These are phyloP conservation scores for Rhizophora apiculata DNA, from an alignment of 345 rosid species.

Conservation along the genomic window DNA sequence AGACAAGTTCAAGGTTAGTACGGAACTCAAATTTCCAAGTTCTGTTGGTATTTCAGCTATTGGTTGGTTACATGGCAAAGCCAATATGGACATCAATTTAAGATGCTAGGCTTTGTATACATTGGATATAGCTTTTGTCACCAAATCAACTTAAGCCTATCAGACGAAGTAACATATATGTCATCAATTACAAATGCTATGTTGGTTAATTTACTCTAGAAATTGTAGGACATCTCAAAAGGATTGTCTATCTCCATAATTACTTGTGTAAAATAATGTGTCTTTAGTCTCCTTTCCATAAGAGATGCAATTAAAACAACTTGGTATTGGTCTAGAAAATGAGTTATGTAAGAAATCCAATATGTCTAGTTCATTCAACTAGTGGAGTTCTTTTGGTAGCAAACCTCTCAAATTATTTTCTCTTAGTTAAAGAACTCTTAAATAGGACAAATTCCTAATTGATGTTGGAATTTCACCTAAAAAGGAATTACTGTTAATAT, in stretches of 20 bases:
- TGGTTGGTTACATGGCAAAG: neutral
- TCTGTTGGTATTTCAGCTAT: neutral
- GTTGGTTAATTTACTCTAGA: neutral
- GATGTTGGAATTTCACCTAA: constrained; percentile 1
- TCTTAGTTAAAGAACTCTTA: constrained; percentile 1
- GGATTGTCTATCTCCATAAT: too few relatives aligned
- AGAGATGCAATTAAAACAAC: neutral
- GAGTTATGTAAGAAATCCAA: neutral
- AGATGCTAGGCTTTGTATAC: neutral
- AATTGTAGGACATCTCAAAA: neutral
- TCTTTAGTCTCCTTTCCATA: neutral
- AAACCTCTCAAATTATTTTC: neutral
- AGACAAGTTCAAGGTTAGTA: too few relatives aligned
- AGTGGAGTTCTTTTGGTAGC: neutral
- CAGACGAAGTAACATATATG: fast-evolving
- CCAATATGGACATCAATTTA: neutral
- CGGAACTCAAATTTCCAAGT: too few relatives aligned
- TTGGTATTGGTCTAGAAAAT: constrained; percentile 8
- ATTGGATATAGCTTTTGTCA: neutral
- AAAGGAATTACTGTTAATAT: constrained; percentile 1
- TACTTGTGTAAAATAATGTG: neutral
- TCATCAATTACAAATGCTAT: neutral
- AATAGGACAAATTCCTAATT: neutral
- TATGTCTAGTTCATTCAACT: neutral
- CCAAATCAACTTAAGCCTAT: neutral